Conservation (phyloP, 371 early-diverging fungal species). For the Lichtheimia hyalospora region DNA sequence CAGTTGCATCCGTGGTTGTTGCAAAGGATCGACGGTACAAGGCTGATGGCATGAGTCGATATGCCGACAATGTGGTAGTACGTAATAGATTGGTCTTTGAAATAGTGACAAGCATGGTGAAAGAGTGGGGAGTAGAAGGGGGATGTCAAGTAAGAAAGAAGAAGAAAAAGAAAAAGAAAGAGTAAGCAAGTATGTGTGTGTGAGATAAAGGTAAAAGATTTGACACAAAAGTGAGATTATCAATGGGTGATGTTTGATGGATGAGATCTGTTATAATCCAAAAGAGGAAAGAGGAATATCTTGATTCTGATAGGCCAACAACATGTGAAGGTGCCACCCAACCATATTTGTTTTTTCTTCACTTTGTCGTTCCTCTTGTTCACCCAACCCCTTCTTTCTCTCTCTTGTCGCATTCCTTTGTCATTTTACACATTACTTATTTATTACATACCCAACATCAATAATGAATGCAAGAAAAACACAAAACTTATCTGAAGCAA, state of each 20-base stretch:
- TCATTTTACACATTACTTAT: not conserved
- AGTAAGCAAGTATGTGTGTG: too few relatives aligned
- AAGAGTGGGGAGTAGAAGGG: constrained; percentile 4
- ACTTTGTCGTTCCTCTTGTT: not conserved
- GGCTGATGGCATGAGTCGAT: constrained; percentile 4
- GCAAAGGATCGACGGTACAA: constrained; percentile 17
- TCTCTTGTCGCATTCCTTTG: constrained; percentile 2
- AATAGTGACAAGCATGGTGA: constrained; percentile 19
- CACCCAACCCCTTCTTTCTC: not conserved
- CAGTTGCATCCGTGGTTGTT: constrained; percentile 27
- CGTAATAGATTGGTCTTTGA: constrained; percentile 14
- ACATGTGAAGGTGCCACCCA: too few relatives aligned
- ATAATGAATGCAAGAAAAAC: constrained; percentile 14
- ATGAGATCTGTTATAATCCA: not conserved
- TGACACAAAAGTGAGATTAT: not conserved
- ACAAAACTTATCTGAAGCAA: constrained; percentile 65
- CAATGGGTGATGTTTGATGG: not conserved
- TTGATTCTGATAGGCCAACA: too few relatives aligned
- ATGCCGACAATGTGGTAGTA: not conserved
- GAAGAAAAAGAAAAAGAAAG: not conserved
- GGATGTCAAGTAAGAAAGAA: not conserved
- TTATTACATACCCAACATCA: not conserved
- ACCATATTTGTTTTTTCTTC: not conserved
- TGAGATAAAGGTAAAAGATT: not conserved
- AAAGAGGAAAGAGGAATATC: not conserved